phyloP scores from a whole-genome alignment of 2,329 filamentous ascomycete species.

The Aspergillus clavatus region DNA sequence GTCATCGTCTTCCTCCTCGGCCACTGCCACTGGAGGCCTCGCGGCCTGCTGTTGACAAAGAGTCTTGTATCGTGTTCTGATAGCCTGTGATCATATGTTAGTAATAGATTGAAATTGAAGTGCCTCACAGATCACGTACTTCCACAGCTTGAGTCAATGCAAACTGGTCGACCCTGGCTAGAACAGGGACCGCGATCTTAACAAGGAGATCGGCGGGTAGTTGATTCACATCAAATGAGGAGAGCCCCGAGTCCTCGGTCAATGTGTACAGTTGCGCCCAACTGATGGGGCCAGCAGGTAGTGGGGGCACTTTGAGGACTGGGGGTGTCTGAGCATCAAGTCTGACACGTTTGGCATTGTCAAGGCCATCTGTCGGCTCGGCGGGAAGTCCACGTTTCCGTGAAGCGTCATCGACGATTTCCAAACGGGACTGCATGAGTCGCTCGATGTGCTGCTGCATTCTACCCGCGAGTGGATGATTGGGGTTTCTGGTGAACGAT shows the following conservation, averaged over 20 bases:
- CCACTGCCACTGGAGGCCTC: constrained; percentile 25
- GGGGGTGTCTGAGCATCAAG: constrained; percentile 52
- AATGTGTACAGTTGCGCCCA: constrained; percentile 83
- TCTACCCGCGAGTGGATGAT: constrained; percentile 66
- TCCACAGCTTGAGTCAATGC: constrained; percentile 69
- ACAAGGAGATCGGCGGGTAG: constrained; percentile 71
- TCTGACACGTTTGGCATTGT: constrained; percentile 76
- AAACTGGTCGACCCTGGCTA: constrained; percentile 65
- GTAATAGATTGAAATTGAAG: neutral
- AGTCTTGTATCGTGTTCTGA: constrained; percentile 37
- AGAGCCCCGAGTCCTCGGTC: constrained; percentile 67
- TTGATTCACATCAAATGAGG: constrained; percentile 75
- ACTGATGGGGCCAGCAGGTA: constrained; percentile 70
- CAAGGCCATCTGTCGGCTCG: constrained; percentile 67
- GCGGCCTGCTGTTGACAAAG: constrained; percentile 34
- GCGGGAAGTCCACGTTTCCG: constrained; percentile 71
- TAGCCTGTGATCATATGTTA: constrained; percentile 25
- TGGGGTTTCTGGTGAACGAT: constrained; percentile 61
- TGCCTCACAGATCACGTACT: constrained; percentile 39
- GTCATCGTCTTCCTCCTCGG: constrained; percentile 73
- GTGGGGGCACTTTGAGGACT: constrained; percentile 58
- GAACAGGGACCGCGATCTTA: constrained; percentile 73
- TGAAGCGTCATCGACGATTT: constrained; percentile 70
- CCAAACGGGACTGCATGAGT: constrained; percentile 69
- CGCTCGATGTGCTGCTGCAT: constrained; percentile 87